Evolutionary conservation across 306 rosid species (phyloP), one percentile per base, ranked within the genome.

Genomic region (Ormosia semicastrata): DNA sequence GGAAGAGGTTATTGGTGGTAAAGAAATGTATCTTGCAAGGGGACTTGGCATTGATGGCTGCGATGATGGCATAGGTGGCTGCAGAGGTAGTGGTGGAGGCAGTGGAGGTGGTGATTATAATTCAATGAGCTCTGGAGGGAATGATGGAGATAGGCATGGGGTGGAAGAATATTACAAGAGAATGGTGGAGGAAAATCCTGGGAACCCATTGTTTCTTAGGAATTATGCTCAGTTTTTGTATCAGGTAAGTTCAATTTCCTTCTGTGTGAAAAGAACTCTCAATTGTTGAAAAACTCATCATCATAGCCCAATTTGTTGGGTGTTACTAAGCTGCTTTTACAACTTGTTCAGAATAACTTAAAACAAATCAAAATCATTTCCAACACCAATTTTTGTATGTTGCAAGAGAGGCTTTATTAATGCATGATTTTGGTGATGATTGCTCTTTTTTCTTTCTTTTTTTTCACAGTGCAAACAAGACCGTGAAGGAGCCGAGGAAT

Each of bases 141-240:
- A 87, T 65, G 90, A 85, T 53, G 89, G 85, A 52, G 96, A 89
- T 66, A 83, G 78, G 13, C 80, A 66, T 36, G 90, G 59, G 9
- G 88, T 85, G 77, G 97, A 93, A 72, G 94, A 85, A 79, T 82
- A 91, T 68, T 84, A 93, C 81, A 90, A 86, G 90, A 92, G 65
- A 73, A 84, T 90, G 96, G 89, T 93, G 52, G 86, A 87, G 81
- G 91, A 88, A 87, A 91, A 93, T 84, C 99, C 98, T 1, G 93
- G 94, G 5, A 86, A 89, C 67, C 80, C 99, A 2, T 86, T 95
- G 88, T 89, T 93, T 73, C 89, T 93, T 18, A 85, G 97, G 74
- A 95, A 95, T 70, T 93, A 93, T 86, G 99, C 99, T 36, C 86
- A 89, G 5, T 91, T 85, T 77, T 40, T 95, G 74, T 88, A 86